Base-by-base conservation (phyloP, 108 stramenopile species). In the Aurantiochytrium sp. region DNA sequence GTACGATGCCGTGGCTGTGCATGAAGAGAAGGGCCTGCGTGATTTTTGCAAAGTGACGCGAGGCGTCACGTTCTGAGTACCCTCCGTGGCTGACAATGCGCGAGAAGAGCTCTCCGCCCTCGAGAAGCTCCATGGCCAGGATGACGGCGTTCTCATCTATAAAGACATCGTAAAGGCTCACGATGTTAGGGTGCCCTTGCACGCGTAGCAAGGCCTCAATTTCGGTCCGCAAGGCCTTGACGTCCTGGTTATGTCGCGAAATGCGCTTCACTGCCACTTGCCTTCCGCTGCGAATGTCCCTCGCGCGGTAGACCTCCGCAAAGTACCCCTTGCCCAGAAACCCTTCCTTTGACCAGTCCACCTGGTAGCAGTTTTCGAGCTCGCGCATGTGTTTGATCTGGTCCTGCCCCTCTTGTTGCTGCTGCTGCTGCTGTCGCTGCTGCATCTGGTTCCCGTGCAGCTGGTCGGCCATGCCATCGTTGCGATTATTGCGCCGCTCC, bases 61-160 rank as follows among this genome's bases (percentile, higher is more conserved):
- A 83, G 28, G 76, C 76, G 49, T 83, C 76, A 0, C 51, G 76
- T 4, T 83, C 76, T 6, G 76, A 83, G 51, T 83, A 83, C 49
- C 49, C 76, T 23, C 76, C 76, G 51, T 47, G 51, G 51, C 51
- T 47, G 6, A 83, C 76, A 12, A 83, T 91, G 97, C 97, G 76
- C 4, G 76, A 83, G 91, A 96, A 98, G 23, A 98, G 92, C 93
- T 98, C 98, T 42, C 96, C 96, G 72, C 98, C 98, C 5, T 87
- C 88, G 73, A 95, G 94, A 5, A 97, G 91, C 94, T 96, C 95
- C 58, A 93, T 93, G 57, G 55, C 90, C 88, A 94, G 87, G 87
- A 91, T 91, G 21, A 92, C 88, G 59, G 59, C 44, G 21, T 53
- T 42, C 6, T 21, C 6, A 18, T 29, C 21, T 49, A 91, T 90